Evolutionary conservation across 2,329 filamentous ascomycete genomes (phyloP), one percentile per base, ranked within the genome.

Genomic region (Pseudofabraea citricarpa): DNA sequence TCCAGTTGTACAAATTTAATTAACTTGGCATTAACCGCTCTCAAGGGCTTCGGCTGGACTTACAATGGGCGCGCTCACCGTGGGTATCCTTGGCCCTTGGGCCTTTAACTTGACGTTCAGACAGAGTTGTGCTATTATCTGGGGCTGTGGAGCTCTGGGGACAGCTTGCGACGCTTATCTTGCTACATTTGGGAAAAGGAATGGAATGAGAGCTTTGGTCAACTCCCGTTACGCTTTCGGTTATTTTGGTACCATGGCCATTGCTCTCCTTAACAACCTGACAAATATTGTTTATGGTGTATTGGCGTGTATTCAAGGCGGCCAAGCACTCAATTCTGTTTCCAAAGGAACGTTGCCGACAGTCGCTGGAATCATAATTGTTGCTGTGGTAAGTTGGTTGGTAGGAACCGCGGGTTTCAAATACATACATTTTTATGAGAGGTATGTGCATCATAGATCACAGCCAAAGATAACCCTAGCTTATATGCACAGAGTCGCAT

Each of bases 51-150:
- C 36, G 10, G 36, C 36, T 20, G 36, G 36, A 24, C 16, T 39
- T 7, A 39, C 21, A 8, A 24, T 39, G 21, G 21, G 21, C 6
- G 26, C 36, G 9, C 22, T 39, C 23, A 41, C 39, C 18, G 29
- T 38, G 4, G 43, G 38, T 5, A n/a, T 45, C 24, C 15, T 45
- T 16, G 43, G 43, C 4, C 43, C 43, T 9, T 20, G n/a, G 8
- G 22, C 33, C 3, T 45, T 41, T 18, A 45, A 45, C 19, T 38
- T 45, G 15, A 31, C 43, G 16, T 38, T 45, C 32, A 23, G 24
- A 13, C 32, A 41, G 18, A 31, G 31, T 7, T 12, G n/a, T 2
- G 36, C 21, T 10, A 39, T 39, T 6, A 39, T 39, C 22, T 39
- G 36, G 36, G 36, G 36, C 19, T 24, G 36, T 16, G 36, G 36